Base-by-base conservation (phyloP, 768 basidiomycete genomes). In the Phanerochaete carnosa region DNA sequence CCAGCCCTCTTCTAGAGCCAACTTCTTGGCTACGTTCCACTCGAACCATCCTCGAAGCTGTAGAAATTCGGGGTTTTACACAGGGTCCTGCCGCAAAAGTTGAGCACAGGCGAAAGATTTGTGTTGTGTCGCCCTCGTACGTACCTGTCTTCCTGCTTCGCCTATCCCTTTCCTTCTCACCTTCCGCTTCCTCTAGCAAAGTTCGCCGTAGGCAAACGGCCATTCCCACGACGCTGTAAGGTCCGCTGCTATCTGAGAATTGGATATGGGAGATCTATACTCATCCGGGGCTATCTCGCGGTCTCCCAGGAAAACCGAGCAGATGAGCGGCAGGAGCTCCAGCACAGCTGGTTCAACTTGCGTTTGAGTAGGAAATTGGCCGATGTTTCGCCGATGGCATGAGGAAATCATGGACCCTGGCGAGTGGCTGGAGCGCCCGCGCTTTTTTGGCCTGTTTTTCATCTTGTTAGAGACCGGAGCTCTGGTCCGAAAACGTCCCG, bases 281-380 rank as follows among this genome's bases (percentile, higher is more conserved):
- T 52, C 51, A 52, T 52, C 54, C 54, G 54, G 54, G 33, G 35
- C 22, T 55, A 55, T 39, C 54, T 55, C 54, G 54, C 54, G 19
- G 54, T 1, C 54, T 55, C n/a, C 13, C 54, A 43, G 54, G 54
- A 33, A 32, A 15, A 2, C 29, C 32, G 30, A 32, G 19, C 51
- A 52, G 28, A 30, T 52, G 51, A 33, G 28, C 30, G 30, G 28
- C 22, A 23, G 35, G 33, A 37, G 33, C 35, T 25, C 54, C 3
- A 55, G 54, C 54, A 28, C 35, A 11, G 23, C 28, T 43, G 1
- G 33, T 25, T 22, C 35, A 19, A 33, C 32, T 33, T 22, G 53
- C 25, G 33, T 60, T 55, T 59, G 59, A 60, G 59, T 60, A 43
- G 23, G 52, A 33, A 55, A 35, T 29, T 32, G 39, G 43, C 59